Conservation (phyloP, 1,284 basidiomycete genomes). For the Ceraceosorus guamensis region DNA sequence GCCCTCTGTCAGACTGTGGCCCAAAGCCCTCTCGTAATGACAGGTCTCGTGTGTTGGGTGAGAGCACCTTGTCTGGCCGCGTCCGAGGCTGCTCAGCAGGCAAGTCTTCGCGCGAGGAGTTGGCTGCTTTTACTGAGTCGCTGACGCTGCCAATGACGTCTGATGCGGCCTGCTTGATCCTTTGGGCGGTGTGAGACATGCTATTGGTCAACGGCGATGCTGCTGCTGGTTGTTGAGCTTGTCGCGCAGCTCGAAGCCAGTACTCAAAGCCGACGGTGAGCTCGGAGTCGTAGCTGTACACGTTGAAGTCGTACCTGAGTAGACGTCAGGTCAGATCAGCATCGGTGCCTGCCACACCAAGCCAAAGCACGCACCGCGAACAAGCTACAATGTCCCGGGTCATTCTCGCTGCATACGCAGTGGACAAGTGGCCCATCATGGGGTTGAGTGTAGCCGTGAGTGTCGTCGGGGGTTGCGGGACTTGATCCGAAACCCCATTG, state of each 20-base stretch:
- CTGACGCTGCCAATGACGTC: neutral
- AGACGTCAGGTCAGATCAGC: too few relatives aligned
- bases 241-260: constrained; percentile 18
- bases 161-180: constrained; percentile 1
- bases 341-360: neutral
- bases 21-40: too few relatives aligned
- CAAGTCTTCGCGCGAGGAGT: constrained; percentile 4
- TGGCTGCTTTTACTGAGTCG: neutral
- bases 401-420: constrained; percentile 81
- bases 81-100: neutral
- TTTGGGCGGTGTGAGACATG: neutral
- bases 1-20: too few relatives aligned
- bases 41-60: too few relatives aligned
- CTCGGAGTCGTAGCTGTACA: constrained; percentile 93
- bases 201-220: neutral
- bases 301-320: constrained; percentile 67
- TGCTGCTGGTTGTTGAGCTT: neutral
- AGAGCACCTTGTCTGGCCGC: constrained; percentile 13
- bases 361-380: constrained; percentile 54
- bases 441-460: constrained; percentile 92
- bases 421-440: constrained; percentile 86
- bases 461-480: constrained; percentile 67
- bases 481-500: constrained; percentile 2
- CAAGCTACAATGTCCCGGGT: constrained; percentile 78
- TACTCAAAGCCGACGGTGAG: constrained; percentile 65